These are phyloP conservation scores for Colletotrichum sp. DNA, from an alignment of 2,329 filamentous ascomycete species.

Conservation along the genomic window DNA sequence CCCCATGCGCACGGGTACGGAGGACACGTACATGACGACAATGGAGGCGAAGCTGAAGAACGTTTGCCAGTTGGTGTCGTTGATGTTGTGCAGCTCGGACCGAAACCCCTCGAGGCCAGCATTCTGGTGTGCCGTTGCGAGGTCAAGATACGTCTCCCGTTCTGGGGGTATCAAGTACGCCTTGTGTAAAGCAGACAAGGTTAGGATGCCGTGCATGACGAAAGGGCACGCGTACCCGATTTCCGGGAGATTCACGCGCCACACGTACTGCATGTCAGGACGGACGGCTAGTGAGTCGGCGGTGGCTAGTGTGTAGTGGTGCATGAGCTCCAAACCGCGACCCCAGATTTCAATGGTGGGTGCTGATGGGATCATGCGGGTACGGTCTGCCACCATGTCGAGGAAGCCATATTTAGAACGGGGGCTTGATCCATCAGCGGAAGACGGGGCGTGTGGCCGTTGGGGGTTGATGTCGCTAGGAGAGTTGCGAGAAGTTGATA, in stretches of 20 bases:
- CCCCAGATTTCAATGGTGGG: constrained; percentile 9
- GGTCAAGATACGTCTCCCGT: constrained; percentile 27
- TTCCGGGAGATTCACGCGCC: constrained; percentile 28
- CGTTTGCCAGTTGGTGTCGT: constrained; percentile 28
- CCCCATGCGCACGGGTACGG: background rate
- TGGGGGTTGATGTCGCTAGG: background rate
- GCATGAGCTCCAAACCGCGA: constrained; percentile 31
- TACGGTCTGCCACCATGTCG: background rate
- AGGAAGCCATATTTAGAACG: background rate
- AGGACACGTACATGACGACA: constrained; percentile 31
- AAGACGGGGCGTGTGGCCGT: background rate
- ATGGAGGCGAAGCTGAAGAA: constrained; percentile 47
- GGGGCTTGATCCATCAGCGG: background rate
- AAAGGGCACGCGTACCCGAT: constrained; percentile 31
- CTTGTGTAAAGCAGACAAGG: constrained; percentile 33
- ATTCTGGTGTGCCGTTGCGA: constrained; percentile 33
- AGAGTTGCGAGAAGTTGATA: constrained; percentile 2
- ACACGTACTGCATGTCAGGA: constrained; percentile 29
- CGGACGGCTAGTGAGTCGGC: constrained; percentile 25
- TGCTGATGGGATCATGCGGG: background rate
- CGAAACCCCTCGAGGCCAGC: constrained; percentile 33
- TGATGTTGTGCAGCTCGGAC: constrained; percentile 21
- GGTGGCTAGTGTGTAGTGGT: constrained; percentile 33
- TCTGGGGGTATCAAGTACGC: constrained; percentile 30
- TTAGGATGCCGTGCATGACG: constrained; percentile 33